A percentile compares a stretch with the other conserved stretches of the same genome.
phyloP scores from a whole-genome alignment of 2,329 filamentous ascomycete species.

The Ophiostoma pallidulum region DNA sequence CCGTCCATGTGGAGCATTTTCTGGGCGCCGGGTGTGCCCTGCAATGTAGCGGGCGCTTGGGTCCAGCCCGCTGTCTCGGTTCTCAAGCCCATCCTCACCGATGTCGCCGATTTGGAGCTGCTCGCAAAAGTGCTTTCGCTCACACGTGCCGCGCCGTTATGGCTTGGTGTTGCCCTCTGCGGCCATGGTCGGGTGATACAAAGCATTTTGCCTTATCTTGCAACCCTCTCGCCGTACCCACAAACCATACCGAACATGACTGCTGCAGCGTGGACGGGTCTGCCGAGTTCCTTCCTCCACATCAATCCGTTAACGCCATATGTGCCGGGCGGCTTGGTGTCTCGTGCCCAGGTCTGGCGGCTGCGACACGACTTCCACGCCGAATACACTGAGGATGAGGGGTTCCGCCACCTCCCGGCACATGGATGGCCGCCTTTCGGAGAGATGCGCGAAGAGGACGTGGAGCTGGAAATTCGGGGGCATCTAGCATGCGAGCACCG shows the following conservation, averaged over 20 bases:
- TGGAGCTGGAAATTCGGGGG: neutral
- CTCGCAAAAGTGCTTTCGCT: slow-evolving; percentile 10
- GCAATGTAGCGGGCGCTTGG: slow-evolving; percentile 8
- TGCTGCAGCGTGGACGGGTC: slow-evolving; percentile 10
- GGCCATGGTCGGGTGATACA: neutral
- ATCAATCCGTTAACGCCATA: no score
- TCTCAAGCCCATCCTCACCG: slow-evolving; percentile 7
- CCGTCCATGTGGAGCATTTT: slow-evolving; percentile 10
- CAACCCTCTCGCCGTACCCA: neutral
- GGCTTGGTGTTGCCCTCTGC: slow-evolving; percentile 11
- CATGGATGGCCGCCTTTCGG: slow-evolving; percentile 1
- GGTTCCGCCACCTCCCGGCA: neutral
- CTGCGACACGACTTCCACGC: slow-evolving; percentile 9
- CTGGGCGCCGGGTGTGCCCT: slow-evolving; percentile 12
- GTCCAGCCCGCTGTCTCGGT: slow-evolving; percentile 5
- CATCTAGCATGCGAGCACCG: slow-evolving; percentile 1
- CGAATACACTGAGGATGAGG: neutral
- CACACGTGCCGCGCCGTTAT: slow-evolving; percentile 9
- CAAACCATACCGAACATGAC: neutral
- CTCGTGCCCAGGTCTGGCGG: slow-evolving; percentile 11
- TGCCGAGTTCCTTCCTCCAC: slow-evolving; percentile 8
- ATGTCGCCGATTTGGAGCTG: slow-evolving; percentile 5
- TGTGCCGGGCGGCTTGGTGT: neutral
- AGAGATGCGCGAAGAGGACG: neutral
- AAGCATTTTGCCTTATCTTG: neutral